Conservation (phyloP, 2,329 filamentous ascomycete species). For the Ploettnerulaceae sp. region DNA sequence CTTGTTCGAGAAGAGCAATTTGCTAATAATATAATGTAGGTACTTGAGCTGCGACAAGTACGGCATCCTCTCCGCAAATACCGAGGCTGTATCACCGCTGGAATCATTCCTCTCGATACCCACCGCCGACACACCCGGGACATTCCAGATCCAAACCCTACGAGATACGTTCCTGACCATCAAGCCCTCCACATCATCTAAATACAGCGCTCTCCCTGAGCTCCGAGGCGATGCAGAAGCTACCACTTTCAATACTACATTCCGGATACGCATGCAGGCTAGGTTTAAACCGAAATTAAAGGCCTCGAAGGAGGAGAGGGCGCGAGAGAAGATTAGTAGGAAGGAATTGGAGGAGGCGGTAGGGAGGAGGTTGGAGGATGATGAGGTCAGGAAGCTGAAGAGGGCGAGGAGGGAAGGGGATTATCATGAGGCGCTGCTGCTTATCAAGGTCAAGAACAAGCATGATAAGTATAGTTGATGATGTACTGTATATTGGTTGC, state of each 20-base stretch:
- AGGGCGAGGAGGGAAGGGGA: conserved; percentile 78
- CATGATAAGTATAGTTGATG: conserved; percentile 73
- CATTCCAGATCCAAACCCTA: conserved; percentile 70
- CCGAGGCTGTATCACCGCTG: conserved; percentile 76
- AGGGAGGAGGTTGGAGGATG: conserved; percentile 71
- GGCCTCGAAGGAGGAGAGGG: conserved; percentile 77
- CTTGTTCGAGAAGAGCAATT: neutral
- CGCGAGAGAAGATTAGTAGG: conserved; percentile 76
- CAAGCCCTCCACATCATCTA: conserved; percentile 46
- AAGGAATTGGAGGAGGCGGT: conserved; percentile 79
- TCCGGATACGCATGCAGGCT: conserved; percentile 90
- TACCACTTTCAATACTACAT: conserved; percentile 63
- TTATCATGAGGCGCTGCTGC: conserved; percentile 81
- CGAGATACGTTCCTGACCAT: conserved; percentile 66
- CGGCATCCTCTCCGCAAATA: conserved; percentile 69
- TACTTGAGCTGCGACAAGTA: conserved; percentile 84
- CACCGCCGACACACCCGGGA: conserved; percentile 59
- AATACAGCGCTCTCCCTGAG: conserved; percentile 50
- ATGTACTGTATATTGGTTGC: neutral
- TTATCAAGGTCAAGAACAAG: conserved; percentile 87
- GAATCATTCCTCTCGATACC: conserved; percentile 73
- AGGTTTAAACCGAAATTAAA: conserved; percentile 83
- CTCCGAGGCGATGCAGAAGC: conserved; percentile 71
- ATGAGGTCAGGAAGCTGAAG: conserved; percentile 81
- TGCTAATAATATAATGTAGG: conserved; percentile 41